Evolutionary conservation across 2,329 filamentous ascomycete genomes (phyloP).

Genomic region (Aureobasidium subglaciale): DNA sequence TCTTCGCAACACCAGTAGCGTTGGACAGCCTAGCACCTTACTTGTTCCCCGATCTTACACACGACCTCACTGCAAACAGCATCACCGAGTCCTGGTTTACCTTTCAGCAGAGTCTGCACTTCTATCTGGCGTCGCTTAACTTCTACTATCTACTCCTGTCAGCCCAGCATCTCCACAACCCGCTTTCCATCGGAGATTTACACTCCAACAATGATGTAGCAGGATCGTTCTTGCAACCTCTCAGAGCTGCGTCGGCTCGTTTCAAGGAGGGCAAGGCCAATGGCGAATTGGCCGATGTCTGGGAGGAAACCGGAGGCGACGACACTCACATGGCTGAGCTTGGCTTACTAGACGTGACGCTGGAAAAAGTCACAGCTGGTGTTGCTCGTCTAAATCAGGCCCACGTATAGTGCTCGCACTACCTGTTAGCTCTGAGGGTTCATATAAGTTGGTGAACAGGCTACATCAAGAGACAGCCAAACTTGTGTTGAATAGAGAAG

Average conservation of each 20-base stretch:
- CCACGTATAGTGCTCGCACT: not conserved
- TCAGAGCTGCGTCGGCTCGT: conserved; percentile 31
- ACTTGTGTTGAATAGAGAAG: too few species aligned
- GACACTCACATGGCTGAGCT: conserved; percentile 30
- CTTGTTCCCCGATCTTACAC: conserved; percentile 45
- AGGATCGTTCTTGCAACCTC: conserved; percentile 36
- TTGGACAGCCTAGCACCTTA: conserved; percentile 43
- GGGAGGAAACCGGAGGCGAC: conserved; percentile 30
- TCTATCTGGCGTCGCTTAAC: conserved; percentile 50
- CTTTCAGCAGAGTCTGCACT: conserved; percentile 45
- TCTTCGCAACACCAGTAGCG: conserved; percentile 43
- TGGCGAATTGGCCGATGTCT: conserved; percentile 30
- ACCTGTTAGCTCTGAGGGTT: not conserved
- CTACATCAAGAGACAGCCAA: too few species aligned
- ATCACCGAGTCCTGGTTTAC: conserved; percentile 36
- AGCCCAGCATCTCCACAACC: conserved; percentile 40
- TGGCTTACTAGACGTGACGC: conserved; percentile 26
- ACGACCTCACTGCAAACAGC: conserved; percentile 34
- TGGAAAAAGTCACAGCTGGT: conserved; percentile 26
- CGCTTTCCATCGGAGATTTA: conserved; percentile 40
- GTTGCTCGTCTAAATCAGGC: conserved; percentile 24
- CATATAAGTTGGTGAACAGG: too few species aligned
- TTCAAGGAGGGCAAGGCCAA: conserved; percentile 34
- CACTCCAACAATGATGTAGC: conserved; percentile 35
- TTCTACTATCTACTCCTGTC: conserved; percentile 52